phyloP scores from a whole-genome alignment of 345 rosid genomes.

The Populus tremula region DNA sequence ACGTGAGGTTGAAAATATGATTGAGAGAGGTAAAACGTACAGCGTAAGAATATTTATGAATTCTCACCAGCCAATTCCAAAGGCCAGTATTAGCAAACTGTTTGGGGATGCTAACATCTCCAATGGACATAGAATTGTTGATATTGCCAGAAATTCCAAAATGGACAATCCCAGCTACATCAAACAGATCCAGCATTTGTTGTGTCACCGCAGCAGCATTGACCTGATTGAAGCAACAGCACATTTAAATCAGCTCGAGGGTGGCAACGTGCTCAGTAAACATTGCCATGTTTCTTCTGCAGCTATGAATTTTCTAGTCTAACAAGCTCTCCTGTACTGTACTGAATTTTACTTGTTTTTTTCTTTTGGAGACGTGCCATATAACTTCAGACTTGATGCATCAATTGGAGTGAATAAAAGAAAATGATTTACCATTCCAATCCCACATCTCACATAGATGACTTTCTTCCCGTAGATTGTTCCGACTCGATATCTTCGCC shows the following conservation, averaged over 20 bases:
- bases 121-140: slow-evolving; percentile 8
- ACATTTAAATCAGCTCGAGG: too few species aligned
- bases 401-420: not conserved
- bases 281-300: too few species aligned
- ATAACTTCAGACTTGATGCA: not conserved
- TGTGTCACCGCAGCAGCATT: slow-evolving; percentile 62
- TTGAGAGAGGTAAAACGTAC: not conserved
- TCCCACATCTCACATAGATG: slow-evolving; percentile 50
- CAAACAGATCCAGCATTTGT: slow-evolving; percentile 47
- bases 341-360: too few species aligned
- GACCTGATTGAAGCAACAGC: slow-evolving; percentile 23
- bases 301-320: too few species aligned
- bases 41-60: not conserved
- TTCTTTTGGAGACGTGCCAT: not conserved
- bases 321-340: too few species aligned
- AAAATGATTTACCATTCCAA: slow-evolving; percentile 38
- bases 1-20: not conserved
- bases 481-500: slow-evolving; percentile 44
- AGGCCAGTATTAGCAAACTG: slow-evolving; percentile 7
- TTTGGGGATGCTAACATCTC: slow-evolving; percentile 7
- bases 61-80: slow-evolving; percentile 4
- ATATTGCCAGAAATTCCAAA: slow-evolving; percentile 49
- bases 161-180: slow-evolving; percentile 38
- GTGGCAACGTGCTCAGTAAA: too few species aligned
- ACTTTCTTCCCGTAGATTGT: slow-evolving; percentile 40